Evolutionary conservation across 768 basidiomycete species (phyloP), one percentile per base, ranked within the genome.

Genomic region (Boletus subcaerulescens): DNA sequence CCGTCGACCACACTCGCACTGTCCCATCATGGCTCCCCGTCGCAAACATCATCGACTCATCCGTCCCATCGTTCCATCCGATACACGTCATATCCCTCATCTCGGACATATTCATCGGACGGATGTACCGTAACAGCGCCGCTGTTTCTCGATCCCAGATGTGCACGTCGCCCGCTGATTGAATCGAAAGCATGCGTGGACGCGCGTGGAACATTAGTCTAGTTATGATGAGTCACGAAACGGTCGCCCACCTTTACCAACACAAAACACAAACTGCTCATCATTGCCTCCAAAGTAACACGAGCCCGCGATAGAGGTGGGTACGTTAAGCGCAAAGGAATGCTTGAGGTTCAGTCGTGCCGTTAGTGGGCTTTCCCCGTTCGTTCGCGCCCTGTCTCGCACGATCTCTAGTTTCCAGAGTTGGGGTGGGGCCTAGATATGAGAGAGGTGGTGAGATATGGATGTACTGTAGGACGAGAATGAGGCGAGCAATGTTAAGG

Each of bases 111-210:
- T 66, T 59, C 31, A 83, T 84, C 17, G 83, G 78, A 4, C 79
- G 82, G 45, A 92, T 76, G 55, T 85, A 80, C 50, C 89, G 88
- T 4, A 92, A 72, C 9, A 91, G 69, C 10, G 82, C 77, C 3
- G 81, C 91, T 13, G 86, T 86, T 70, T 91, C 89, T 51, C 84
- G 83, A 62, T 93, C 91, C 91, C 91, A 93, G 24, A 92, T 84
- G 60, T 89, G 86, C 14, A 93, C 87, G 57, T 91, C 86, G 1
- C 90, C 91, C 58, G 80, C 89, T 91, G 57, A 1, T n/a, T 17
- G 26, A 18, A 17, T 13, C 11, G 26, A 4, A 11, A 8, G n/a
- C 24, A 24, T 6, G 24, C 24, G 5, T 24, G 24, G 33, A 29
- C 33, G 33, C 14, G 33, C 3, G 33, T 35, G 14, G 29, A 29